Evolutionary conservation across 306 rosid species (phyloP), one percentile per base, ranked within the genome.

Genomic region (Comarum palustre): DNA sequence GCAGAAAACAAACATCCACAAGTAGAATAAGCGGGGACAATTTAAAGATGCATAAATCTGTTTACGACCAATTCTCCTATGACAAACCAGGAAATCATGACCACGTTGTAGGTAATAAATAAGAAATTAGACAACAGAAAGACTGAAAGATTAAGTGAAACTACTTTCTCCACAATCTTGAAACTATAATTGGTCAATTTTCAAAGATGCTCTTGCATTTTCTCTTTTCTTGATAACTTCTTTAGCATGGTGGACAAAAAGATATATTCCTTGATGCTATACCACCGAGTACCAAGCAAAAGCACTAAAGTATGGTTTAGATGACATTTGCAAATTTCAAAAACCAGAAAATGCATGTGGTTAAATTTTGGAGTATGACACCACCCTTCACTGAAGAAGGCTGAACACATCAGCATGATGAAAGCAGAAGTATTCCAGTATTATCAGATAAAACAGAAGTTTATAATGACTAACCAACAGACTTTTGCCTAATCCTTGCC

Each of bases 401-500:
- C 61, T 55, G 61, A 55, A 55, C 10, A 7, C 29, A 54, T 52
- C 27, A 54, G 60, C 31, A 54, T 11, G 31, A 54, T 54, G 60
- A 54, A 54, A 54, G 6, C 31, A 22, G 5, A 22, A 22, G 60
- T 8, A 52, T 19, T n/a, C 61, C 32, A 17, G 22, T 61, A 71
- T 13, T 45, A 0, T 48, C 62, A 61, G 4, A 50, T 29, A 50
- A 25, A 67, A 76, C 38, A 54, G 61, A 71, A 41, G n/a, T 64
- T 54, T 10, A 67, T 22, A 8, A 41, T 55, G 4, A 91, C 96
- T 88, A 83, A 79, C 32, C 84, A 66, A 68, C 74, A 60, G 83
- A 48, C 73, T 85, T 93, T 76, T 90, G 96, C 82, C 99, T 96
- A 75, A 95, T 92, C 86, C 87, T 90, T 74, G 97, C 90, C 96